These are phyloP conservation scores for Paragyromitra xinjiangensis DNA, from an alignment of 495 filamentous ascomycete genomes.

Conservation along the genomic window DNA sequence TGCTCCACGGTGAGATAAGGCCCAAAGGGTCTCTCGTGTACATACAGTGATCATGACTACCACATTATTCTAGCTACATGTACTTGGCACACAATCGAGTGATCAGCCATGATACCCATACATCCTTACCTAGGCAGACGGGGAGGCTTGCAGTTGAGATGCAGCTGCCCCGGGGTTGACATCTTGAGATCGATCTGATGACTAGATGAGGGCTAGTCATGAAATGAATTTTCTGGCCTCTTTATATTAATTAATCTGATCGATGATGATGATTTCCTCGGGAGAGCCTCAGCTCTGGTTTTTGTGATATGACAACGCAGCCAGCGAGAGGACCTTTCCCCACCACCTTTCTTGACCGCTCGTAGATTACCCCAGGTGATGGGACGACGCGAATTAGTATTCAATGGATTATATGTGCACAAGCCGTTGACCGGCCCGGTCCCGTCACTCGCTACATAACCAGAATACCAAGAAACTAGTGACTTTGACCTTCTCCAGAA, in stretches of 20 bases:
- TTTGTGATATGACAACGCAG: constrained; percentile 1
- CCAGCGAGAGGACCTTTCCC: neutral
- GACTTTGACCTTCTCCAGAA: neutral
- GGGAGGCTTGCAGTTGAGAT: constrained; percentile 23
- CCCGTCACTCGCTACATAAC: constrained; percentile 7
- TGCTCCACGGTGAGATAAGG: constrained; percentile 4
- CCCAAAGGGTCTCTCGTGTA: neutral
- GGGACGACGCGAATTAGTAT: neutral
- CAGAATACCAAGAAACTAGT: neutral
- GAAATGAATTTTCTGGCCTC: constrained; percentile 18
- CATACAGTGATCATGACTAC: neutral
- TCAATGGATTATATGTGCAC: neutral
- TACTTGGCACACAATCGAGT: constrained; percentile 33
- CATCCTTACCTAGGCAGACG: neutral
- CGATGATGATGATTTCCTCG: neutral
- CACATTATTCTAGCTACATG: neutral
- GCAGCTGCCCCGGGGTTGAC: constrained; percentile 22
- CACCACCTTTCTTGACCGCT: neutral
- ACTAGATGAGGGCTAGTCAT: constrained; percentile 24
- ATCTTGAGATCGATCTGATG: constrained; percentile 38
- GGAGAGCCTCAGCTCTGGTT: constrained; percentile 1
- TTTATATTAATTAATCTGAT: constrained; percentile 6
- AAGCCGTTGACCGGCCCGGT: constrained; percentile 18
- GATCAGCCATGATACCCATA: constrained; percentile 26
- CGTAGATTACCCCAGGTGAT: neutral